Evolutionary conservation across 495 filamentous ascomycete genomes (phyloP).

Genomic region (Cenococcum geophilum): DNA sequence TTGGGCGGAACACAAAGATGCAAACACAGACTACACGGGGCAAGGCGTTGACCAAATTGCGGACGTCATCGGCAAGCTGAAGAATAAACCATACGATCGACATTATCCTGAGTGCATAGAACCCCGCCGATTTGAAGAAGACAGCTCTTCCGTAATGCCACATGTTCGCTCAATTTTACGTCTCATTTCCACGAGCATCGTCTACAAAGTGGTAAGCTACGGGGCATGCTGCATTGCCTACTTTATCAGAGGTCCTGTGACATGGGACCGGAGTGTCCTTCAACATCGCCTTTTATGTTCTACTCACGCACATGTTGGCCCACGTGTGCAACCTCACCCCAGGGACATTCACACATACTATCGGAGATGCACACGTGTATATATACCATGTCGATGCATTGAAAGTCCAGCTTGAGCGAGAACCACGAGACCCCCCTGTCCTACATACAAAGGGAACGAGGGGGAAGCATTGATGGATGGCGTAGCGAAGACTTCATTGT

Average conservation of each 20-base stretch:
- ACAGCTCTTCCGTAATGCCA: slow-evolving; percentile 98
- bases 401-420: slow-evolving; percentile 67
- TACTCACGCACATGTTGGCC: slow-evolving; percentile 90
- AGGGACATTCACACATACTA: slow-evolving; percentile 79
- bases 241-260: slow-evolving; percentile 94
- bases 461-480: slow-evolving; percentile 76
- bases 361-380: slow-evolving; percentile 97
- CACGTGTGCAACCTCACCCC: slow-evolving; percentile 76
- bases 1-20: slow-evolving; percentile 79
- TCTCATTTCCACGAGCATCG: slow-evolving; percentile 58
- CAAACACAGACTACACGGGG: slow-evolving; percentile 73
- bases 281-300: slow-evolving; percentile 90
- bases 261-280: slow-evolving; percentile 95
- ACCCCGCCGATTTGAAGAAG: slow-evolving; percentile 72
- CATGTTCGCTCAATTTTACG: slow-evolving; percentile 99
- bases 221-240: slow-evolving; percentile 71
- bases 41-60: slow-evolving; percentile 89
- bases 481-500: slow-evolving; percentile 82
- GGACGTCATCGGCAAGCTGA: slow-evolving; percentile 76
- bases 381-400: slow-evolving; percentile 87
- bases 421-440: slow-evolving; percentile 75
- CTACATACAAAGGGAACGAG: slow-evolving; percentile 61
- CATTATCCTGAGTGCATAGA: slow-evolving; percentile 91
- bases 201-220: slow-evolving; percentile 39
- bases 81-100: slow-evolving; percentile 75